Evolutionary conservation across 495 filamentous ascomycete genomes (phyloP), one percentile per base, ranked within the genome.

Genomic region (Pyronema domesticum): DNA sequence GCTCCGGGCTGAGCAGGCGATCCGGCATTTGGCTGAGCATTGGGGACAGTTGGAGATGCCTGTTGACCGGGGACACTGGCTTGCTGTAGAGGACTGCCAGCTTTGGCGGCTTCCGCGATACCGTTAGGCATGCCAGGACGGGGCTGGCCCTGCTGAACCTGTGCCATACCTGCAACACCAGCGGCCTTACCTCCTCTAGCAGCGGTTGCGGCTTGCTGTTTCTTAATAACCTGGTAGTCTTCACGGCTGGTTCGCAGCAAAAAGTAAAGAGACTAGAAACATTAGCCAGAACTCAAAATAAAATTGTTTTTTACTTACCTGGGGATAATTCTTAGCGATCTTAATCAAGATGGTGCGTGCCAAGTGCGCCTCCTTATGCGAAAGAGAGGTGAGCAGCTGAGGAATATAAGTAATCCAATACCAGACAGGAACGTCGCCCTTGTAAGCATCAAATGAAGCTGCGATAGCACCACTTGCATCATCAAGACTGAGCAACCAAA

Each of bases 401-500:
- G 93, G 93, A 59, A 99, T 95, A 67, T 88, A 99, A 0, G 91
- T 95, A 54, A 95, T 95, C 93, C 93, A 99, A 68, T 95, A 96
- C 93, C 93, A 99, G 14, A 91, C 83, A 1, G 86, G 88, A 6
- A 83, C 87, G 39, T 99, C 93, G 43, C 88, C 93, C 71, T 95
- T 95, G 71, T 85, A 96, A 55, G 85, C 83, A 56, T 93, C 85
- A 58, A 94, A 96, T 7, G 86, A 82, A 52, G 78, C 70, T 3
- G 82, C 80, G 47, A 99, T 80, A 30, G 74, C 79, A 40, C 82
- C 85, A 60, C 85, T 85, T 0, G 84, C 74, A 58, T 95, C 85
- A 63, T 99, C 93, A 55, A 99, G 71, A 66, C 89, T 95, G 18
- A 99, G 75, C 35, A 99, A 75, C 93, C 93, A 99, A 37, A 99